A percentile compares a stretch with the other conserved stretches of the same genome.
Conservation (phyloP, 768 basidiomycete species). For the Albatrellus ellisii region DNA sequence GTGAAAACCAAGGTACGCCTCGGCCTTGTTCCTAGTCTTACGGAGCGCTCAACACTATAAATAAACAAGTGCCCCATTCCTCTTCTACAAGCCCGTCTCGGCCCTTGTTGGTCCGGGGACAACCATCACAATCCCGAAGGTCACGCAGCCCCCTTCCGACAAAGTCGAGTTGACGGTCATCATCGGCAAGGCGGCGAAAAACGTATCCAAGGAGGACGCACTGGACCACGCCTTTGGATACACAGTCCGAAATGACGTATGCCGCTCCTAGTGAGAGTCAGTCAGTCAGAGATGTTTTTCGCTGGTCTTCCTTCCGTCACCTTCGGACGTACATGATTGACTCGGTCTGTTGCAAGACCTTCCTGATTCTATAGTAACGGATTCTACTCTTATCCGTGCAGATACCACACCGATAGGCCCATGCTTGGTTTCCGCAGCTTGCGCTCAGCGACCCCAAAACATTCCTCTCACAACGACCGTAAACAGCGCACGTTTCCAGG, state of each 20-base stretch:
- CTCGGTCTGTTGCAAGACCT: too few relatives aligned
- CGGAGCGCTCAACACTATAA: neutral
- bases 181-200: constrained; percentile 68
- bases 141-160: constrained; percentile 71
- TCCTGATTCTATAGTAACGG: too few relatives aligned
- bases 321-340: too few relatives aligned
- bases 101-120: constrained; percentile 61
- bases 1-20: constrained; percentile 45
- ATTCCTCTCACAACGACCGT: constrained; percentile 48
- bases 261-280: constrained; percentile 7
- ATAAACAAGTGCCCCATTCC: constrained; percentile 41
- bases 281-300: too few relatives aligned
- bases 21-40: too few relatives aligned
- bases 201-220: constrained; percentile 71
- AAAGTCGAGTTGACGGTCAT: constrained; percentile 75
- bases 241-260: constrained; percentile 67
- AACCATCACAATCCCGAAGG: constrained; percentile 49
- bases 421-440: constrained; percentile 53
- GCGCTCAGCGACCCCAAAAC: constrained; percentile 52
- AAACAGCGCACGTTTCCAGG: constrained; percentile 58
- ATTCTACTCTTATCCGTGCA: too few relatives aligned
- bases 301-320: neutral
- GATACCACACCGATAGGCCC: constrained; percentile 72
- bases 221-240: constrained; percentile 81
- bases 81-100: constrained; percentile 70